Conservation (phyloP, 176 grass and related monocot genomes). For the Tillandsia leiboldiana region DNA sequence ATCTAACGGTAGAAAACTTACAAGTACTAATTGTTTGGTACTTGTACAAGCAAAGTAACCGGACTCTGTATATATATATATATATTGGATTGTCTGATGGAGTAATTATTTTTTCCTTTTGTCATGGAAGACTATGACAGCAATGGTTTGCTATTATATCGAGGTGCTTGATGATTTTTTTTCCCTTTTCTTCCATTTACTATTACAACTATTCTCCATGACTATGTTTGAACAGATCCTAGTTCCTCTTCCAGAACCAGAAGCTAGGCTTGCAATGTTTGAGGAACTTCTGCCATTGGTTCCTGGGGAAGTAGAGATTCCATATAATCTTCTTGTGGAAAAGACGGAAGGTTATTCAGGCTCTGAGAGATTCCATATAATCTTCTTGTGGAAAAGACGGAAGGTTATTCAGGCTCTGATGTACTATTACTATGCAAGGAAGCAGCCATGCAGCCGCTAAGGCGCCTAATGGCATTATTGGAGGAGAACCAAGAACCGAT, state of each 20-base stretch:
- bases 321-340: constrained; percentile 56
- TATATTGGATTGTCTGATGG: background rate
- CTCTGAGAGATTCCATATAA: constrained; percentile 59
- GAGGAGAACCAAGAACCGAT: constrained; percentile 39
- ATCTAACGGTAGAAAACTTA: no score
- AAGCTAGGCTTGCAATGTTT: constrained; percentile 84
- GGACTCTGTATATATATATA: no score
- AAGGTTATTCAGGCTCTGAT: constrained; percentile 94
- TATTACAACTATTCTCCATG: background rate
- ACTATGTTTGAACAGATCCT: constrained; percentile 49
- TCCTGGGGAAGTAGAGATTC: constrained; percentile 41
- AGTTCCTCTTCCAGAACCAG: constrained; percentile 84
- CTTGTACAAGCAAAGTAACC: no score
- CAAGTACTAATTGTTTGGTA: no score
- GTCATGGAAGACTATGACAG: background rate
- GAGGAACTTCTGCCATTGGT: constrained; percentile 53
- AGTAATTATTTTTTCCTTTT: background rate
- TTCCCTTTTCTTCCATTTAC: background rate
- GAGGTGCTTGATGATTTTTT: background rate
- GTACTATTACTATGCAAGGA: constrained; percentile 89
- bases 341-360: no score
- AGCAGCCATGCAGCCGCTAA: constrained; percentile 88
- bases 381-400: constrained; percentile 57
- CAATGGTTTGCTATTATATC: background rate
- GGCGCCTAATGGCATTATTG: constrained; percentile 68